A percentile compares a stretch with the other conserved stretches of the same genome.
Evolutionary conservation across 495 filamentous ascomycete genomes (phyloP).

Genomic region (Aspergillus kassunensis): DNA sequence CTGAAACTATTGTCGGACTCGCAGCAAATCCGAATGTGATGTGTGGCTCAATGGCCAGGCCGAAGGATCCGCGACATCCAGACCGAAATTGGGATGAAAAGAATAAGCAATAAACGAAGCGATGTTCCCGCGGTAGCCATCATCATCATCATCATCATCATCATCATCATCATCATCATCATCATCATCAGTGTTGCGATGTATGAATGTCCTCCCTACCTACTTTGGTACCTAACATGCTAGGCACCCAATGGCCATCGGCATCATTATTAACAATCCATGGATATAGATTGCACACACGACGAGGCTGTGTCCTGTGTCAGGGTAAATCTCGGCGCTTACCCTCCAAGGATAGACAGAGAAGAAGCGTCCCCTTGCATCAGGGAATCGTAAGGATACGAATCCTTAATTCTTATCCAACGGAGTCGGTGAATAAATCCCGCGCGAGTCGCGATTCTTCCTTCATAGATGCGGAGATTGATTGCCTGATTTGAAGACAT

Average conservation of each 20-base stretch:
- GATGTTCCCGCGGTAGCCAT: not conserved
- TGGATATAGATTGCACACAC: not conserved
- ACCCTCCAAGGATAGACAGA: not conserved
- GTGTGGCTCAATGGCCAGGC: constrained; percentile 19
- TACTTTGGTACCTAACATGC: not conserved
- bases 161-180: not conserved
- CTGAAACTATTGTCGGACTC: not conserved
- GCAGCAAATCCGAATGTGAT: constrained; percentile 10
- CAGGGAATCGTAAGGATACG: not conserved
- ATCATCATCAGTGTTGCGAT: not conserved
- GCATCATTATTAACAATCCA: not conserved
- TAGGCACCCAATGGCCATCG: constrained; percentile 1
- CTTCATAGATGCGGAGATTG: not conserved
- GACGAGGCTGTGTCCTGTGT: constrained; percentile 3
- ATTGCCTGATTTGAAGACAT: constrained; percentile 4
- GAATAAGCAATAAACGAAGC: not conserved
- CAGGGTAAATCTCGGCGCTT: not conserved
- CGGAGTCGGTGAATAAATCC: constrained; percentile 7
- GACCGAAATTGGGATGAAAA: constrained; percentile 9
- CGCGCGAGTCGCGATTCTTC: not conserved
- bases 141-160: not conserved
- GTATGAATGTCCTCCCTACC: too few relatives aligned
- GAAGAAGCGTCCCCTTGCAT: not conserved
- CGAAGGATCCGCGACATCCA: constrained; percentile 21
- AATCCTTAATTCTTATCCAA: not conserved